A percentile compares a stretch with the other conserved stretches of the same genome.
phyloP scores from a whole-genome alignment of 257 asterid species.

The Salvia hispanica region DNA sequence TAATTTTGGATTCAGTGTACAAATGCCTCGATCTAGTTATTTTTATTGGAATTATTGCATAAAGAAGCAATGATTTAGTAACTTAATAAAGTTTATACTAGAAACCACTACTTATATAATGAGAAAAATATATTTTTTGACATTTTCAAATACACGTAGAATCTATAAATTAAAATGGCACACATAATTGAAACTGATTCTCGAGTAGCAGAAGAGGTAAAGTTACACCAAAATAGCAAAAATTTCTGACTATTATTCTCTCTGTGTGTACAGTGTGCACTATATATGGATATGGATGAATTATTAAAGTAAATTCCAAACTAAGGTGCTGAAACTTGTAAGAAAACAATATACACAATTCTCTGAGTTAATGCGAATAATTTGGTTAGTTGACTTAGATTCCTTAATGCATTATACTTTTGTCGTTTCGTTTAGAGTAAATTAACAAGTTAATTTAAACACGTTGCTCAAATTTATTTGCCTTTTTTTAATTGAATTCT shows the following conservation, averaged over 20 bases:
- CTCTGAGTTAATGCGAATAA: not conserved
- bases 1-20: not conserved
- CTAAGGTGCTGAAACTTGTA: constrained; percentile 9
- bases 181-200: too few relatives aligned
- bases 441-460: not conserved
- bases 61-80: too few relatives aligned
- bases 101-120: too few relatives aligned
- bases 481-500: not conserved
- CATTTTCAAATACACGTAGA: too few relatives aligned
- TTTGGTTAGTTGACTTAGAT: constrained; percentile 5
- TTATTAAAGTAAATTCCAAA: not conserved
- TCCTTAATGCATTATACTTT: constrained; percentile 15
- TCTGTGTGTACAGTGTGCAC: not conserved
- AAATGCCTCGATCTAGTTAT: not conserved
- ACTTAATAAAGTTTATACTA: too few relatives aligned
- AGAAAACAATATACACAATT: not conserved
- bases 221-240: too few relatives aligned
- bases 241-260: not conserved
- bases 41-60: not conserved
- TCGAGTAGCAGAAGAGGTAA: too few relatives aligned
- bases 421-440: constrained; percentile 5
- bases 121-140: too few relatives aligned
- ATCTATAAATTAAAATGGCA: too few relatives aligned
- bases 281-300: not conserved
- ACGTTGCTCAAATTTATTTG: not conserved